A percentile compares a stretch with the other conserved stretches of the same genome.
These are phyloP conservation scores for Trichosporon asahii DNA, from an alignment of 1,284 basidiomycete species.

Conservation along the genomic window DNA sequence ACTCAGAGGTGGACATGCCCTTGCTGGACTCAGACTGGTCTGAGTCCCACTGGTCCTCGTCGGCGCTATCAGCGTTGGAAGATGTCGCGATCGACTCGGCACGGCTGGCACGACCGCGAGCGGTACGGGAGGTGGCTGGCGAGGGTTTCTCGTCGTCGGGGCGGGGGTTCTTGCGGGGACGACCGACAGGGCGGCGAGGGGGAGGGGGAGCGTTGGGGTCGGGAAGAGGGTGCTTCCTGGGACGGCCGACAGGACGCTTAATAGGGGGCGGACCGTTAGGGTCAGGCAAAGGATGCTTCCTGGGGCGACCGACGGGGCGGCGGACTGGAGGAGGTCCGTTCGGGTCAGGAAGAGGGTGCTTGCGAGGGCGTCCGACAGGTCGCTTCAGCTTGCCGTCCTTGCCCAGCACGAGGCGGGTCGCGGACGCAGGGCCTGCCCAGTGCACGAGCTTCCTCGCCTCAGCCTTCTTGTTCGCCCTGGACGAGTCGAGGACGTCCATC, in stretches of 20 bases:
- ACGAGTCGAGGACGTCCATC: neutral
- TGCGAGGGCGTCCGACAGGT: slow-evolving; percentile 21
- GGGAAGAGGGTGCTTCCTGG: slow-evolving; percentile 18
- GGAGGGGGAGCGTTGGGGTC: neutral
- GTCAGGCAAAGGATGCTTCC: slow-evolving; percentile 6
- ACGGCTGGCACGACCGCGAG: neutral
- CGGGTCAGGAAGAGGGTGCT: slow-evolving; percentile 20
- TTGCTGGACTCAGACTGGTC: neutral
- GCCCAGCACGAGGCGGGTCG: neutral
- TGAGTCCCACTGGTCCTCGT: neutral
- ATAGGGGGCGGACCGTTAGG: neutral
- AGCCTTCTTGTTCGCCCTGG: slow-evolving; percentile 3
- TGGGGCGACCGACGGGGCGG: neutral
- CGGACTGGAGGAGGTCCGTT: slow-evolving; percentile 6
- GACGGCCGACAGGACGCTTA: slow-evolving; percentile 20
- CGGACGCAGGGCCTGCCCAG: slow-evolving; percentile 2
- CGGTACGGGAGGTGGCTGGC: neutral
- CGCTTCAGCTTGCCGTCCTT: slow-evolving; percentile 13
- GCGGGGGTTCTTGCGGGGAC: slow-evolving; percentile 17
- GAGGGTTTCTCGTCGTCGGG: neutral
- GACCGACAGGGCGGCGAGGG: slow-evolving; percentile 14
- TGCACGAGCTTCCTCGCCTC: slow-evolving; percentile 6
- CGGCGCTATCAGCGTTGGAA: neutral
- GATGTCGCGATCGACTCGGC: neutral
- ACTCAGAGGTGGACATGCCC: too few relatives aligned